Evolutionary conservation across 2,329 filamentous ascomycete species (phyloP).

Genomic region (Hirsutella rhossiliensis): DNA sequence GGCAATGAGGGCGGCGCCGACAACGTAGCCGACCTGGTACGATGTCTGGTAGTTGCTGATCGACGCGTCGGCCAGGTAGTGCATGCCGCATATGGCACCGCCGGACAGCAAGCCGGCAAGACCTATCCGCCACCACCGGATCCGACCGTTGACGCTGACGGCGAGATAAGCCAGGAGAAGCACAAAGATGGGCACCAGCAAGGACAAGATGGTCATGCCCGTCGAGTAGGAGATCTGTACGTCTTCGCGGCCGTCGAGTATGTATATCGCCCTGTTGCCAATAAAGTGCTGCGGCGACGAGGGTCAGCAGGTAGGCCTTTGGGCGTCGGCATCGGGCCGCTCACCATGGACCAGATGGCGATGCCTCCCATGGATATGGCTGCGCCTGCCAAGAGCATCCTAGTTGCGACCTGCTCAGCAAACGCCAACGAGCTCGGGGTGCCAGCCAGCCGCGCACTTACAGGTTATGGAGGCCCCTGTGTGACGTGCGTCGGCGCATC

Average conservation of each 20-base stretch:
- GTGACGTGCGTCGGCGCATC: constrained; percentile 62
- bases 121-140: constrained; percentile 44
- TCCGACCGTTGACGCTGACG: constrained; percentile 45
- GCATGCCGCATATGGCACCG: constrained; percentile 70
- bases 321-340: constrained; percentile 3
- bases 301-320: neutral
- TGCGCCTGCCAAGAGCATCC: constrained; percentile 50
- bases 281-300: constrained; percentile 36
- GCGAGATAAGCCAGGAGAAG: constrained; percentile 62
- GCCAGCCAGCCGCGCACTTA: too few relatives aligned
- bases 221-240: constrained; percentile 64
- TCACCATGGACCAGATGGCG: constrained; percentile 60
- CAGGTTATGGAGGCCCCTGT: constrained; percentile 58
- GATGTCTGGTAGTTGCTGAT: constrained; percentile 61
- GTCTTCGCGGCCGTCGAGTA: constrained; percentile 46
- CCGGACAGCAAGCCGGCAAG: constrained; percentile 58
- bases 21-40: constrained; percentile 46
- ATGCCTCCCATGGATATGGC: constrained; percentile 64
- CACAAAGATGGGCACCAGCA: constrained; percentile 65
- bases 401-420: constrained; percentile 13
- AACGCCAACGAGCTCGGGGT: too few relatives aligned
- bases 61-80: constrained; percentile 71
- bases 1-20: constrained; percentile 59
- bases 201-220: constrained; percentile 60
- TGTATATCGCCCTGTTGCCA: constrained; percentile 63